Percentiles rank a stretch among this genome's conserved stretches.
Evolutionary conservation across 1,284 basidiomycete genomes (phyloP).

Genomic region (Ustilago tritici): DNA sequence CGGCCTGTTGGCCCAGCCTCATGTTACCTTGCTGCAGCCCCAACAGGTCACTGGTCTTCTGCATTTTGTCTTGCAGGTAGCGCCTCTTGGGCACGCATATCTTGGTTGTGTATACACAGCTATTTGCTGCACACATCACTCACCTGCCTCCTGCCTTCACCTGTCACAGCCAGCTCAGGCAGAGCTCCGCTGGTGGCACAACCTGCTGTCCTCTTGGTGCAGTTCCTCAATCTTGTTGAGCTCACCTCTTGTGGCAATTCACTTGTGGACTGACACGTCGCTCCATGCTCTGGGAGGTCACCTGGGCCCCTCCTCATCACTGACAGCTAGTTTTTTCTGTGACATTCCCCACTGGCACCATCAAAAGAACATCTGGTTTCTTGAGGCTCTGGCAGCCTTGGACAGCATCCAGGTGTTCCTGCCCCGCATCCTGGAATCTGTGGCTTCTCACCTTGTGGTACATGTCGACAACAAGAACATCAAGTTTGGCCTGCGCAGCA

Average conservation of each 20-base stretch:
- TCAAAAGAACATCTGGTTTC: not conserved
- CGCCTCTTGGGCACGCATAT: not conserved
- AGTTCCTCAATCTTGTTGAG: not conserved
- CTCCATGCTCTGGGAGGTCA: not conserved
- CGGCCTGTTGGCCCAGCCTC: not conserved
- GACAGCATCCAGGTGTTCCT: not conserved
- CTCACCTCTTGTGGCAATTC: not conserved
- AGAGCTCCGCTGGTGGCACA: not conserved
- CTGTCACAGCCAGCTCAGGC: too few species aligned
- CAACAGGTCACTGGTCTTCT: not conserved
- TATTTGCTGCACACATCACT: not conserved
- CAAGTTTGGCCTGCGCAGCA: not conserved
- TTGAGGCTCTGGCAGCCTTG: not conserved
- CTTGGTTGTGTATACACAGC: not conserved
- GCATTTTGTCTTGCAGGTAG: not conserved
- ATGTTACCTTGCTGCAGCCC: not conserved
- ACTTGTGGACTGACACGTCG: not conserved
- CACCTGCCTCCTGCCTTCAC: not conserved
- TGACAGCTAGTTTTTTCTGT: not conserved
- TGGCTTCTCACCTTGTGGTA: not conserved
- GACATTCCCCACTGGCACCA: not conserved
- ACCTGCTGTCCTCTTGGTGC: not conserved
- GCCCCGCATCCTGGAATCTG: not conserved
- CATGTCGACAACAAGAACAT: not conserved
- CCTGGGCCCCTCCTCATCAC: not conserved